Evolutionary conservation across 2,329 filamentous ascomycete genomes (phyloP), one percentile per base, ranked within the genome.

Genomic region (Colletotrichum cereale): DNA sequence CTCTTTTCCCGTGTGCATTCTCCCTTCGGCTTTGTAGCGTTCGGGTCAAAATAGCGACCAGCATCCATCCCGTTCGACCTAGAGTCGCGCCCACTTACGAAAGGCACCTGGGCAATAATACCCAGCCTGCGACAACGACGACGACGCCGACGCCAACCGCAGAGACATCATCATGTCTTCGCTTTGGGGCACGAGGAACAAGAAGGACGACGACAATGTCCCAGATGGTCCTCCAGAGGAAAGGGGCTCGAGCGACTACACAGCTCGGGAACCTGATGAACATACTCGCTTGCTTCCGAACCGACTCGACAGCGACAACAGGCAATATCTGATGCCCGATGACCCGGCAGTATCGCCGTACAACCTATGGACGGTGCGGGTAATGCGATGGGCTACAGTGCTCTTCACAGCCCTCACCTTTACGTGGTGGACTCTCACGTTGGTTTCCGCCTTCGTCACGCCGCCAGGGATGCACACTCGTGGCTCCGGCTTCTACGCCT

Each of bases 401-500:
- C 76, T 94, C 47, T 93, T 98, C 78, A 86, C 96, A 26, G 80
- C 90, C 62, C 79, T 95, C 76, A 93, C 91, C 67, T 94, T 97
- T 77, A 77, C 94, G n/a, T 98, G 96, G 96, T 98, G 96, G 96
- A 87, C 94, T 12, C 81, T 98, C 65, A 86, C 97, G 42, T 87
- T 99, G n/a, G 90, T 98, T 21, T 94, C 94, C 66, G 90, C 92
- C 75, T 99, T 99, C 82, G 91, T 97, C 75, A 97, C 93, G 64
- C 95, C 95, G 18, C 96, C 96, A 0, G 91, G 92, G 57, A 91
- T 98, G 79, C 90, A 96, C 79, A 93, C 91, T 12, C 90, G 94
- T 63, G 96, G 96, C 6, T 96, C 95, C n/a, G 94, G 93, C 48
- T 99, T 97, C 87, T 94, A 94, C 80, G 89, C 94, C 69, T 97